Evolutionary conservation across 2,329 filamentous ascomycete genomes (phyloP), one percentile per base, ranked within the genome.

Genomic region (Neofusicoccum sp.): DNA sequence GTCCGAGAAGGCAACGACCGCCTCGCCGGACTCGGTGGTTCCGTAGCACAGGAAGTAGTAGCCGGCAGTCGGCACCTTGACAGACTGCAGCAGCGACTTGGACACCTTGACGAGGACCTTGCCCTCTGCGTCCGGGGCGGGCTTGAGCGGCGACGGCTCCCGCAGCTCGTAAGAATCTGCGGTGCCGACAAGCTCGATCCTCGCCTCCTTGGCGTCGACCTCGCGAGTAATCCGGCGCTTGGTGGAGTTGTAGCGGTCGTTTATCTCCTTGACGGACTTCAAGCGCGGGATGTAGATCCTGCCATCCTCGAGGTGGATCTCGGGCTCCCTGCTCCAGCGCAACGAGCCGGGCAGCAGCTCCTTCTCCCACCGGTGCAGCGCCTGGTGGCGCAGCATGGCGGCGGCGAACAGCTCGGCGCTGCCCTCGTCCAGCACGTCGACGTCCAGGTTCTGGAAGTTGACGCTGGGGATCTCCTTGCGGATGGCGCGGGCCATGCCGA

Each of bases 371-470:
- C 22, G 22, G 22, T 22, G 22, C 22, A 22, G 22, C 22, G 22
- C 22, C 22, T 22, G 9, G 11, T 29, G n/a, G 11, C 48, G 48
- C 16, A 52, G 16, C 9, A 52, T 11, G 7, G 48, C 48, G 11
- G 28, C 11, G 11, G 44, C 48, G 48, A 52, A 11, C 11, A 52
- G 7, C 8, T 8, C 28, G 8, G 14, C 9, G 16, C 16, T 9
- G 8, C 6, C 7, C 6, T 12, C 22, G 9, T 11, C n/a, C 28
- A 45, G 31, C 12, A 31, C 41, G 14, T 64, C 64, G 43, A 72
- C 34, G 48, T 73, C 69, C 9, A 73, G 31, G 43, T 64, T 65
- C 33, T 70, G 69, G 22, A 71, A 45, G 8, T 50, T 61, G 1
- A 72, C 11, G 3, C 66, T 49, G 3, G 63, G 59, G 12, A 63